These are phyloP conservation scores for Lolium multiflorum DNA, from an alignment of 176 grass and related monocot genomes.

Conservation along the genomic window DNA sequence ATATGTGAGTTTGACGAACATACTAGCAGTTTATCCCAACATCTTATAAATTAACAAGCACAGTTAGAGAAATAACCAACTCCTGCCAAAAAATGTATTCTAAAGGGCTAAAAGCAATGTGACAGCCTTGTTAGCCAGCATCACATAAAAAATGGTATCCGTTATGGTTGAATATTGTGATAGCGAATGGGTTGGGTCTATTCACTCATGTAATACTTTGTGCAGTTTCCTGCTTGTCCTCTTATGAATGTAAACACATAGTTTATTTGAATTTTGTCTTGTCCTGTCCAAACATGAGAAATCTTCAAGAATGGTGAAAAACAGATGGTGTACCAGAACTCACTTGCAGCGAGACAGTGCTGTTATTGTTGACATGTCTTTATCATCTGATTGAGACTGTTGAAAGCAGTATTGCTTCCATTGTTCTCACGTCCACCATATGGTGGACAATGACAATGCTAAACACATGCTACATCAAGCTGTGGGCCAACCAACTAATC, in stretches of 20 bases:
- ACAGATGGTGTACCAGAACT: conserved; percentile 32
- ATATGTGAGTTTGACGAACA: not conserved
- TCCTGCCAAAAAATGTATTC: not conserved
- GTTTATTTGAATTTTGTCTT: conserved; percentile 5
- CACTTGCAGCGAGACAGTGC: not conserved
- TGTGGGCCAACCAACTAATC: not conserved
- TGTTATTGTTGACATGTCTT: conserved; percentile 48
- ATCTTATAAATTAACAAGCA: not conserved
- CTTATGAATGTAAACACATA: not conserved
- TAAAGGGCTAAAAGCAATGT: not conserved
- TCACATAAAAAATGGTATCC: not conserved
- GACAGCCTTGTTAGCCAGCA: not conserved
- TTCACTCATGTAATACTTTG: not conserved
- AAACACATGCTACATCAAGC: not conserved
- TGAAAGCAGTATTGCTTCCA: not conserved
- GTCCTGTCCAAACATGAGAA: conserved; percentile 4
- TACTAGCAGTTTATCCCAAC: not conserved
- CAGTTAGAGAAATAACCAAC: not conserved
- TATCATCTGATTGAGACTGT: conserved; percentile 39
- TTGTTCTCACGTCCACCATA: conserved; percentile 19
- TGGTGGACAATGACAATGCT: not conserved
- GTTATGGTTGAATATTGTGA: not conserved
- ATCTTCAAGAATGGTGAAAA: not conserved
- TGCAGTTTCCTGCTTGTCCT: not conserved
- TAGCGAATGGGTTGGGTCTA: conserved; percentile 7